Evolutionary conservation across 331 rosid genomes (phyloP), one percentile per base, ranked within the genome.

Genomic region (Quercus tomentella): DNA sequence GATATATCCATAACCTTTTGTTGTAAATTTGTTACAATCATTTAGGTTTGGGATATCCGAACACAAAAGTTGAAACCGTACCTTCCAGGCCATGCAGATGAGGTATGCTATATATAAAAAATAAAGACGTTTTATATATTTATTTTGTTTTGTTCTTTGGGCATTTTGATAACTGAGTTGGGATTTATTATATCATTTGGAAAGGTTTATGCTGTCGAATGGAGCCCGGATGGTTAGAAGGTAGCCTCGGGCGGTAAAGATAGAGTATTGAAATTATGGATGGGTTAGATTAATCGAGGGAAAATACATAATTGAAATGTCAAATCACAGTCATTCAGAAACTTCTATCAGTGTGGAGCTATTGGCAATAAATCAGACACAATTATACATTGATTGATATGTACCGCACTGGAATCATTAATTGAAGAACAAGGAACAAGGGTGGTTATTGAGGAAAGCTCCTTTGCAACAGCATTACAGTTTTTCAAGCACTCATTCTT

Each of bases 41-140:
- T 83, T 45, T 79, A 95, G 99, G 91, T 95, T 63, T 93, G 99
- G 99, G 99, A 95, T 90, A 79, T 93, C 79, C 86, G 92, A 77
- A 88, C 96, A 28, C 88, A 80, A 11, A 90, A 89, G 82, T 77
- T 91, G 88, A 95, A 91, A 82, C 97, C 89, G 80, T 97, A 95
- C 72, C 99, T 95, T 84, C 99, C 99, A 14, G 99, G 99, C 77
- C 98, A 93, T 83, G 92, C 94, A 1, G 98, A 93, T 67, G 97
- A 91, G 93, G 98, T 95, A 91, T 65, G 82, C 57, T 73, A 66
- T 3, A n/a, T 49, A 41, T 78, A 22, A 31, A 62, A 82, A 71
- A 25, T 15, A 1, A 18, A 49, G 11, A 16, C 15, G 12, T 43
- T 43, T 43, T 8, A 43, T 43, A 35, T 35, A 35, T 6, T 35